Base-by-base conservation (phyloP, 148 eudicot genomes). In the Camellia lanceoleosa region DNA sequence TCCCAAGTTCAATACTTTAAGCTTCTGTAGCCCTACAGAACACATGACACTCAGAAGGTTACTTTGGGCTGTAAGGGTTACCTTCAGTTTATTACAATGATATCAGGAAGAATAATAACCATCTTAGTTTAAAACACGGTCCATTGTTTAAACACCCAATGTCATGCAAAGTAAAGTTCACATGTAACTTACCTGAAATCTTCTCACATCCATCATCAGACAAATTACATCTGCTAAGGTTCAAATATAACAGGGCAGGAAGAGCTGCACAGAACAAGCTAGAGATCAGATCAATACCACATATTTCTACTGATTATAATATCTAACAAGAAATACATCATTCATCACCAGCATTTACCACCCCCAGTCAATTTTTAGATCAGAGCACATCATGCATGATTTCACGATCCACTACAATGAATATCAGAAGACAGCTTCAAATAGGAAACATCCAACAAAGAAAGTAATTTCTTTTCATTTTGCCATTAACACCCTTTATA, bases 1-100 rank as follows among this genome's bases (percentile, higher is more conserved):
- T 79, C 92, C 99, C 84, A 96, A 83, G 80, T 93, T 96, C 64
- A 96, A 80, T 74, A 96, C 97, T 85, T 92, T 92, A 71, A 96
- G 82, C 82, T 85, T 84, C 74, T 80, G 81, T 47, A 94, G 83
- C 78, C 84, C 99, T 96, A 88, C 77, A 79, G 78, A 77, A 75
- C 44, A 59, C 63, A 64, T 10, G 44, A 55, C 19, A 73, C 19
- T 8, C 54, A 62, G 46, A 52, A 38, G 52, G 15, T n/a, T 55
- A 66, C 8, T 59, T 49, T 23, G 8, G 49, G 52, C 30, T 43
- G 38, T 54, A 5, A 65, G 55, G 54, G 49, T 62, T 43, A 65
- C 73, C 18, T 4, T 70, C 20, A 4, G 46, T 73, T 41, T 73
- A 47, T 63, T 49, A 4, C 7, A 49, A 49, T 49, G 20, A 80